phyloP scores from a whole-genome alignment of 179 eudicot species.

The Beta lomatogona region DNA sequence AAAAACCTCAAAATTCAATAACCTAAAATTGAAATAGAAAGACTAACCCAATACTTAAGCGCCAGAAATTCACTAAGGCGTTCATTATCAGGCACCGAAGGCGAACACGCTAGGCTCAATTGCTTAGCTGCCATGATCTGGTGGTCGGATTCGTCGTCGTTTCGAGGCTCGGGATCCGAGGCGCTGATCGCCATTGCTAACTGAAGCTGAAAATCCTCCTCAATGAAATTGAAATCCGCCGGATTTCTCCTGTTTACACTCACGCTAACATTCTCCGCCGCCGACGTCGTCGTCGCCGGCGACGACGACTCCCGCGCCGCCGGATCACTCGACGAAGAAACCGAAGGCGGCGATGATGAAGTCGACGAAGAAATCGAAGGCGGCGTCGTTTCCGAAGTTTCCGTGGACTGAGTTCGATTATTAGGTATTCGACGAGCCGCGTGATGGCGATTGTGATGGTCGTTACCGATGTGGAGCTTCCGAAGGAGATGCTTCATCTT shows the following conservation, averaged over 20 bases:
- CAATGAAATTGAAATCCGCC: slow-evolving; percentile 59
- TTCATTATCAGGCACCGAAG: slow-evolving; percentile 51
- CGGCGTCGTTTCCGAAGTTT: slow-evolving; percentile 25
- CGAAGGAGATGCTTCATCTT: slow-evolving; percentile 92
- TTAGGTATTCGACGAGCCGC: slow-evolving; percentile 25
- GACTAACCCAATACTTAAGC: slow-evolving; percentile 83
- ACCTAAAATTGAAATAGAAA: slow-evolving; percentile 5
- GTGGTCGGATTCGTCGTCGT: slow-evolving; percentile 63
- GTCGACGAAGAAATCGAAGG: slow-evolving; percentile 33
- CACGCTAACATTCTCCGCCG: slow-evolving; percentile 9
- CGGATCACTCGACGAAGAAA: slow-evolving; percentile 29
- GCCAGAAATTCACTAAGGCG: slow-evolving; percentile 67
- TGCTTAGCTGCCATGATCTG: slow-evolving; percentile 93
- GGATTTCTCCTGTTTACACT: slow-evolving; percentile 22
- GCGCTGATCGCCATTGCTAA: slow-evolving; percentile 91
- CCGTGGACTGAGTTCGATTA: slow-evolving; percentile 33
- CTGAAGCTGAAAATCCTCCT: slow-evolving; percentile 92
- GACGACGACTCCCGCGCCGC: slow-evolving; percentile 24
- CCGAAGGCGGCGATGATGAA: slow-evolving; percentile 32
- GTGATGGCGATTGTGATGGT: slow-evolving; percentile 45
- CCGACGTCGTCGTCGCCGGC: background rate
- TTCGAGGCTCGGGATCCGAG: slow-evolving; percentile 52
- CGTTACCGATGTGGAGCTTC: slow-evolving; percentile 87
- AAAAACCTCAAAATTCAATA: background rate
- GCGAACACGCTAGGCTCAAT: slow-evolving; percentile 68